These are phyloP conservation scores for Pseudocercospora crystallina DNA, from an alignment of 2,329 filamentous ascomycete genomes.

Conservation along the genomic window DNA sequence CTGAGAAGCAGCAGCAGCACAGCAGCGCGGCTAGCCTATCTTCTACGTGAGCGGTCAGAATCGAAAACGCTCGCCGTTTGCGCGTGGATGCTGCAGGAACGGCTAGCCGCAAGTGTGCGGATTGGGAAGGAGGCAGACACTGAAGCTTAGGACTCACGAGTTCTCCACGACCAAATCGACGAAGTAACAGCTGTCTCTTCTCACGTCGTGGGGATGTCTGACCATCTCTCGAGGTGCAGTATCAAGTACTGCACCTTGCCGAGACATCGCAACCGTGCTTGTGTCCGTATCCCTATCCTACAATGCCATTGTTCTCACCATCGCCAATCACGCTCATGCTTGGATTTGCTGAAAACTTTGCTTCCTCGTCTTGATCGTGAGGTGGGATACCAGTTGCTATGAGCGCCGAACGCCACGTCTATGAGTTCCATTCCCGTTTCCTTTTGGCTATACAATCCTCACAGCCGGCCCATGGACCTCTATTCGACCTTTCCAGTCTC, in stretches of 20 bases:
- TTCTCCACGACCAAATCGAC: neutral
- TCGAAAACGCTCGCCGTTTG: conserved; percentile 15
- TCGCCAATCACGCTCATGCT: too few species aligned
- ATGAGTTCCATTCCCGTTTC: too few species aligned
- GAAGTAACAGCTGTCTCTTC: conserved; percentile 1
- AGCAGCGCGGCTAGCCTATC: too few species aligned
- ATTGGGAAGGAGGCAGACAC: neutral
- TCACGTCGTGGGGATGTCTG: too few species aligned
- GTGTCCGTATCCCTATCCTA: neutral
- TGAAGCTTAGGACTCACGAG: too few species aligned
- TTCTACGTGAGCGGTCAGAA: too few species aligned
- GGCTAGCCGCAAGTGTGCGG: neutral
- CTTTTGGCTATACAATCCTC: neutral
- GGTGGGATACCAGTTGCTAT: too few species aligned
- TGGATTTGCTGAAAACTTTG: too few species aligned
- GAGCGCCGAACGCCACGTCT: too few species aligned
- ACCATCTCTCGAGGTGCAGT: neutral
- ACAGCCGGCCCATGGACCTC: neutral
- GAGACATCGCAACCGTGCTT: conserved; percentile 3
- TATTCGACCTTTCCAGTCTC: conserved; percentile 32
- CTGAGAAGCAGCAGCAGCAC: too few species aligned
- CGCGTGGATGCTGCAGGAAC: conserved; percentile 3
- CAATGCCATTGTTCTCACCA: conserved; percentile 11
- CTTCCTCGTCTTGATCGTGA: too few species aligned
- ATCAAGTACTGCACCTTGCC: conserved; percentile 16